These are phyloP conservation scores for Orbilia quercus DNA, from an alignment of 2,329 filamentous ascomycete genomes.

Conservation along the genomic window DNA sequence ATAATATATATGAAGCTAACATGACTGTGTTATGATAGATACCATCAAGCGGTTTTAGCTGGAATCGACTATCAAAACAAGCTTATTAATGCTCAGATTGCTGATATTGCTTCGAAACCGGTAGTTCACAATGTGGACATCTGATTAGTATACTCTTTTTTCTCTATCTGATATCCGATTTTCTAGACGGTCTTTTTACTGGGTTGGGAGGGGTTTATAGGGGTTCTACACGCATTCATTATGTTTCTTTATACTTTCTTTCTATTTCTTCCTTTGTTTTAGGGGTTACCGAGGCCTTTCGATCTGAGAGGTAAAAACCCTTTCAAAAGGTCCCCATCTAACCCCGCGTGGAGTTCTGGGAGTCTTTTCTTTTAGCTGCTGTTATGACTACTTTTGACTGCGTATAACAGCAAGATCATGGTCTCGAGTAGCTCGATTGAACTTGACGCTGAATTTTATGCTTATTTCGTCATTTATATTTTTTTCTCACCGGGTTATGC, in stretches of 20 bases:
- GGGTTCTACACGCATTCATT: too few species aligned
- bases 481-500: too few species aligned
- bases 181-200: background rate
- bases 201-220: background rate
- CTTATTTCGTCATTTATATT: background rate
- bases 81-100: conserved; percentile 51
- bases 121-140: conserved; percentile 48
- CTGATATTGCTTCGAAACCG: conserved; percentile 42
- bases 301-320: background rate
- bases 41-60: conserved; percentile 49
- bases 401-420: background rate
- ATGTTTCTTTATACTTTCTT: too few species aligned
- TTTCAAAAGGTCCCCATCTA: background rate
- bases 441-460: background rate
- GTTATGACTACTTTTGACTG: background rate
- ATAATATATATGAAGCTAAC: background rate
- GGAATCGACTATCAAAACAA: conserved; percentile 53
- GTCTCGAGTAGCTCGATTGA: conserved; percentile 5
- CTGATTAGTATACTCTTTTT: conserved; percentile 8
- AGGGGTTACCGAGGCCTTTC: background rate
- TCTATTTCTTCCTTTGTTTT: background rate
- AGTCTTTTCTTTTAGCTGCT: conserved; percentile 5
- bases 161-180: background rate
- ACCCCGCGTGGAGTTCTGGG: conserved; percentile 1
- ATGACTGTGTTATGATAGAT: conserved; percentile 23